Percentiles rank a stretch among this genome's conserved stretches.
Conservation (phyloP, 2,329 filamentous ascomycete genomes). For the Claviceps sp. region DNA sequence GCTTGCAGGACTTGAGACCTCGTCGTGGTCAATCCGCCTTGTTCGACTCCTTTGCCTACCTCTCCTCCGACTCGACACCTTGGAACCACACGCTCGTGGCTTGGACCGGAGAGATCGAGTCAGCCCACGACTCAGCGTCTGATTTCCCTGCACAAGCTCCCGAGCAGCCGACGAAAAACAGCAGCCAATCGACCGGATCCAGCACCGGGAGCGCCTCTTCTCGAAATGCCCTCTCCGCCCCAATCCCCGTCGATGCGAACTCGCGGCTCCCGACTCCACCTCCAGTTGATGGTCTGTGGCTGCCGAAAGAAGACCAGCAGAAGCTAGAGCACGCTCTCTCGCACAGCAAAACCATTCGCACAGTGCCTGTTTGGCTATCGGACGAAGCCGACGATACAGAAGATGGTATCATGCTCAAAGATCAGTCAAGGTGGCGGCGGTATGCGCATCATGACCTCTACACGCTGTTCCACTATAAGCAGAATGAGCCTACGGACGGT, state of each 20-base stretch:
- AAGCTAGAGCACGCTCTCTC: slow-evolving; percentile 62
- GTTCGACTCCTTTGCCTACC: slow-evolving; percentile 79
- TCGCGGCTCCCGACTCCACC: slow-evolving; percentile 42
- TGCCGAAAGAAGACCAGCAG: slow-evolving; percentile 56
- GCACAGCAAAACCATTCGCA: slow-evolving; percentile 61
- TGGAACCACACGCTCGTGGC: slow-evolving; percentile 91
- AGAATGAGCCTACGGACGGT: slow-evolving; percentile 79
- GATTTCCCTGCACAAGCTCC: slow-evolving; percentile 35
- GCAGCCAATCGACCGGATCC: slow-evolving; percentile 1
- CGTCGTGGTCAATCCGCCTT: slow-evolving; percentile 82
- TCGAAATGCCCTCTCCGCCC: slow-evolving; percentile 64
- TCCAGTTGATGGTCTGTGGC: slow-evolving; percentile 53
- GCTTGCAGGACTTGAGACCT: slow-evolving; percentile 51
- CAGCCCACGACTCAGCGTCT: slow-evolving; percentile 25
- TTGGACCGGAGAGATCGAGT: slow-evolving; percentile 82
- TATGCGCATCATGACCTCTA: slow-evolving; percentile 90
- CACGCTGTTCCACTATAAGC: slow-evolving; percentile 91
- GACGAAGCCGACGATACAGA: slow-evolving; percentile 57
- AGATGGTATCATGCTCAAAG: slow-evolving; percentile 60
- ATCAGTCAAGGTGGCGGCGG: slow-evolving; percentile 75
- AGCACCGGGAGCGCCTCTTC: slow-evolving; percentile 38
- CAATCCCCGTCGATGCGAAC: slow-evolving; percentile 57
- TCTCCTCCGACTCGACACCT: slow-evolving; percentile 67
- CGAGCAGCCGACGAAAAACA: slow-evolving; percentile 25
- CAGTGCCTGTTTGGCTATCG: slow-evolving; percentile 77